Conservation (phyloP, 2,329 filamentous ascomycete species). For the Lachnum nothofagi region DNA sequence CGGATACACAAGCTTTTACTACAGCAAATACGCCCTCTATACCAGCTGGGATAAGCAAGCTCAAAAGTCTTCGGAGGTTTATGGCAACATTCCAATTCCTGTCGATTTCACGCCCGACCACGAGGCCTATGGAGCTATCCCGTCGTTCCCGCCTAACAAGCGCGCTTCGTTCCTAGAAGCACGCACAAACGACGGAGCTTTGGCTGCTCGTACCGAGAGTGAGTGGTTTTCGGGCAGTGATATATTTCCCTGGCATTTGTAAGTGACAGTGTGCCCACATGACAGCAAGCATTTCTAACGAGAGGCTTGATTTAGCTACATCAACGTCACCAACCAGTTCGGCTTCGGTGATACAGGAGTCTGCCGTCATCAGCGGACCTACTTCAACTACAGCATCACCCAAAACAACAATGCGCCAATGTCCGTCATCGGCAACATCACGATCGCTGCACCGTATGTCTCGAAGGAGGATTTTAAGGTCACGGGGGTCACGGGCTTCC, state of each 20-base stretch:
- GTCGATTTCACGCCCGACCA: not conserved
- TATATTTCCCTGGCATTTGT: not conserved
- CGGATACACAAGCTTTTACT: constrained; percentile 47
- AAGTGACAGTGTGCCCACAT: not conserved
- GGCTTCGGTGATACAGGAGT: not conserved
- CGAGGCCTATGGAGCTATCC: not conserved
- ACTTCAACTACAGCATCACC: not conserved
- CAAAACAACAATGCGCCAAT: not conserved
- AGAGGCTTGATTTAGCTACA: constrained; percentile 19
- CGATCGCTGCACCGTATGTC: not conserved
- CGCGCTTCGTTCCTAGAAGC: too few relatives aligned
- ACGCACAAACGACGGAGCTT: not conserved
- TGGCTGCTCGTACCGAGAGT: not conserved
- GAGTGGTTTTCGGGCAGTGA: too few relatives aligned
- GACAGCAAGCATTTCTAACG: not conserved
- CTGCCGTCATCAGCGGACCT: not conserved
- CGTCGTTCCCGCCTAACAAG: not conserved
- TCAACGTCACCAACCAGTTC: not conserved
- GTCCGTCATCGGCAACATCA: not conserved
- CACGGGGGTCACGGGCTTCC: not conserved
- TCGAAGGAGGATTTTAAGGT: not conserved
- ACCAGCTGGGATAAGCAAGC: constrained; percentile 41
- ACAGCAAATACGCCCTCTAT: constrained; percentile 45
- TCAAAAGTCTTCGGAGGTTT: constrained; percentile 33
- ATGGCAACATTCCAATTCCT: constrained; percentile 33